Percentiles rank a stretch among this genome's conserved stretches.
Evolutionary conservation across 192 early-diverging fungal species (phyloP).

Genomic region (Lunasporangiospora selenospora): DNA sequence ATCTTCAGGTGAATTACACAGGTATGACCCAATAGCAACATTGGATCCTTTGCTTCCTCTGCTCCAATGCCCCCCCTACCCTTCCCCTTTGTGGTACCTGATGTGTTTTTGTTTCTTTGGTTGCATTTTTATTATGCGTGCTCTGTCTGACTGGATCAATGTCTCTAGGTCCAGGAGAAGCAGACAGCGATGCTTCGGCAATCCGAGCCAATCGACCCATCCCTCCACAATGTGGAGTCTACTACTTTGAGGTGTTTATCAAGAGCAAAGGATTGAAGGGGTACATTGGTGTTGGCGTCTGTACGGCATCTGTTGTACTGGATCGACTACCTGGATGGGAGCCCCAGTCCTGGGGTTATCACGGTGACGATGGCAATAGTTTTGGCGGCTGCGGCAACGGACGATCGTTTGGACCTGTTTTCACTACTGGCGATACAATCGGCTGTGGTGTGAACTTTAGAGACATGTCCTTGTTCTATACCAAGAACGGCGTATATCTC

Average conservation of each 20-base stretch:
- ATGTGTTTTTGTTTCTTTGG: not conserved
- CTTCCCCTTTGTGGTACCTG: not conserved
- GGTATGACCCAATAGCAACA: slow-evolving; percentile 5
- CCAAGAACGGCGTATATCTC: slow-evolving; percentile 89
- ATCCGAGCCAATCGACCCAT: slow-evolving; percentile 84
- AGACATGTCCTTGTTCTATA: slow-evolving; percentile 82
- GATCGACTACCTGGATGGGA: slow-evolving; percentile 93
- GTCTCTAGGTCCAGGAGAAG: slow-evolving; percentile 65
- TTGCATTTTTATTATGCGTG: not conserved
- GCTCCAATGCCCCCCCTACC: not conserved
- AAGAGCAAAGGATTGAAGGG: slow-evolving; percentile 89
- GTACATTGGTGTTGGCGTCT: slow-evolving; percentile 91
- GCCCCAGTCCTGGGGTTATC: slow-evolving; percentile 91
- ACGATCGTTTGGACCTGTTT: slow-evolving; percentile 84
- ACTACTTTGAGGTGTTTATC: slow-evolving; percentile 91
- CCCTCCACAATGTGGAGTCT: slow-evolving; percentile 85
- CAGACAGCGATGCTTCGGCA: slow-evolving; percentile 83
- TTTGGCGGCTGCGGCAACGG: slow-evolving; percentile 83
- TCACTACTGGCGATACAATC: slow-evolving; percentile 90
- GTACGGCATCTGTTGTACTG: slow-evolving; percentile 55
- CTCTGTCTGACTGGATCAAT: slow-evolving; percentile 4
- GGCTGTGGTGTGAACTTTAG: slow-evolving; percentile 94
- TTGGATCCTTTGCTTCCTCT: not conserved
- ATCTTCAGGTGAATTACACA: slow-evolving; percentile 32
- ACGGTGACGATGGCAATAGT: slow-evolving; percentile 92